Conservation (phyloP, 2,329 filamentous ascomycete species). For the Hypoxylon sp. region DNA sequence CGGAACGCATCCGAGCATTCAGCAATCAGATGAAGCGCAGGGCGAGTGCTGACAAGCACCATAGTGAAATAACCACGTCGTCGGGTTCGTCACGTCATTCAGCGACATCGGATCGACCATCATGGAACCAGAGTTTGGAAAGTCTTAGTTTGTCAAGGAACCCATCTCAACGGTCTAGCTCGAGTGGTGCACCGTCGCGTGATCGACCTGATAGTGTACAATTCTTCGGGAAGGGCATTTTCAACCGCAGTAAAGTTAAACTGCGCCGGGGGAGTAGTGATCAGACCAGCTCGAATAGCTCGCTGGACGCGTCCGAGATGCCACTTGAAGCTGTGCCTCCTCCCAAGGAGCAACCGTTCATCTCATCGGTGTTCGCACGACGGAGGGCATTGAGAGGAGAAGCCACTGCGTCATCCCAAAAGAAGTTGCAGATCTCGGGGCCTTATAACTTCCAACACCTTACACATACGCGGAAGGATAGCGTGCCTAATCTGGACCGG, state of each 20-base stretch:
- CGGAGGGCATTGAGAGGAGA: constrained; percentile 60
- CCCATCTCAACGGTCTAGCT: constrained; percentile 69
- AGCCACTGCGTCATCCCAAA: constrained; percentile 53
- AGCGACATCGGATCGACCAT: constrained; percentile 61
- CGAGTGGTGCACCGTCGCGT: constrained; percentile 66
- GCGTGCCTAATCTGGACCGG: constrained; percentile 59
- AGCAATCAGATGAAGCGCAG: constrained; percentile 68
- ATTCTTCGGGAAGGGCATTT: constrained; percentile 71
- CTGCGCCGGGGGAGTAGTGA: constrained; percentile 67
- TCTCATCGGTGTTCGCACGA: constrained; percentile 67
- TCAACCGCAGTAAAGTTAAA: constrained; percentile 68
- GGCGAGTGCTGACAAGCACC: constrained; percentile 64
- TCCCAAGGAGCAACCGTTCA: constrained; percentile 61
- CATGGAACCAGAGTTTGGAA: constrained; percentile 67
- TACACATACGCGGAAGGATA: constrained; percentile 69
- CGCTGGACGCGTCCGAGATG: constrained; percentile 64
- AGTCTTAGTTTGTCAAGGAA: constrained; percentile 66
- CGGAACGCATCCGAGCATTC: constrained; percentile 70
- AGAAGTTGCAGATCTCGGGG: constrained; percentile 69
- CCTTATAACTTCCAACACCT: constrained; percentile 79
- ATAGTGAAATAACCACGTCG: constrained; percentile 65
- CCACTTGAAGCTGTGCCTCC: constrained; percentile 55
- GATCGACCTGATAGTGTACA: constrained; percentile 73
- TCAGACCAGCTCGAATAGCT: constrained; percentile 64
- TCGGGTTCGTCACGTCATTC: constrained; percentile 70